Evolutionary conservation across 345 rosid genomes (phyloP), one percentile per base, ranked within the genome.

Genomic region (Aquilaria sinensis): DNA sequence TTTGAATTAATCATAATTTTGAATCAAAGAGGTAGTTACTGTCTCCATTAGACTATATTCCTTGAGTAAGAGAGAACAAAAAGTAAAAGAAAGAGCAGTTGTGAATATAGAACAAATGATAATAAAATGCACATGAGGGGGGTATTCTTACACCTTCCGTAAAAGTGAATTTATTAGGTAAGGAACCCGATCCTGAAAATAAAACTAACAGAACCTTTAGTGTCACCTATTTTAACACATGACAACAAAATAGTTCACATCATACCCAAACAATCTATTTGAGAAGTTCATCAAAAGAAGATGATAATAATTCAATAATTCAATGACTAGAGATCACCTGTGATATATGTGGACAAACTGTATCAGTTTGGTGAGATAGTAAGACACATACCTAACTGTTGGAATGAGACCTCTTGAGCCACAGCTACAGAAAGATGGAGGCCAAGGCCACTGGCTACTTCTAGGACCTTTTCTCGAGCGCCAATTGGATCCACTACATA

Each of bases 401-500:
- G 14, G 8, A 45, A 33, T 66, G 71, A 72, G 70, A 83, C 74
- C 83, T 92, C 98, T 58, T 71, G 78, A 64, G 92, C 96, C 60
- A 87, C 90, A 47, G 92, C 88, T 47, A 93, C 96, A 31, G 86
- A 81, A 60, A 83, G 66, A 37, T 41, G 61, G 61, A 87, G 79
- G 54, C 90, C 96, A 57, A 92, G 73, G 56, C 74, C 72, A 57
- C 61, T 68, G 54, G 98, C 98, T 60, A 83, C 74, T 70, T 84
- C 77, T 60, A 92, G 45, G 54, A 87, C 92, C 74, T 73, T 84
- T 56, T 76, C 82, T 77, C 78, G 96, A 52, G 96, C 98, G 51
- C 96, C 88, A 31, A 71, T 51, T 16, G 94, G 86, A 66, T 93
- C 97, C 80, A 93, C 97, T 89, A 65, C 16, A 56, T 58, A 5